Evolutionary conservation across 2,329 filamentous ascomycete species (phyloP).

Genomic region (Bipolaris victoriae): DNA sequence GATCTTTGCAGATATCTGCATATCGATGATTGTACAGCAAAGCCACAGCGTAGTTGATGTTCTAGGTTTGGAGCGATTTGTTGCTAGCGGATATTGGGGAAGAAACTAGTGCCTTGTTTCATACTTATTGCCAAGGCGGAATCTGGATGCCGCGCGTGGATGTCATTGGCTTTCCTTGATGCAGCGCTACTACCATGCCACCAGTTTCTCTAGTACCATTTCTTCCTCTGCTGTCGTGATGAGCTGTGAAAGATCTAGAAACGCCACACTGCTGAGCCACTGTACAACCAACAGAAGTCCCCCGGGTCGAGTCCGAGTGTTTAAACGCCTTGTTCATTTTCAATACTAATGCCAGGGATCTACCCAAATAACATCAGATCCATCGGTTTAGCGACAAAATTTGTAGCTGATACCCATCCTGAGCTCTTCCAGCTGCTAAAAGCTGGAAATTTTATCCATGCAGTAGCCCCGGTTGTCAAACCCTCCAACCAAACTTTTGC

Average conservation of each 20-base stretch:
- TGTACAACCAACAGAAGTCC: background rate
- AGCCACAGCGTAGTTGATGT: background rate
- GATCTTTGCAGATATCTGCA: conserved; percentile 5
- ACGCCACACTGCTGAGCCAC: background rate
- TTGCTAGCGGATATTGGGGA: background rate
- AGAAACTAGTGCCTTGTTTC: background rate
- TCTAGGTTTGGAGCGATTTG: background rate
- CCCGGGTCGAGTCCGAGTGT: background rate
- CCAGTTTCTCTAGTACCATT: conserved; percentile 1
- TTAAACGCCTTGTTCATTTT: background rate
- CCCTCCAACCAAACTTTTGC: background rate
- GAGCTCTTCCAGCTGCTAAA: background rate
- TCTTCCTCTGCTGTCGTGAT: background rate
- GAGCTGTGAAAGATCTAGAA: background rate
- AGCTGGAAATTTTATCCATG: background rate
- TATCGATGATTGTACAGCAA: background rate
- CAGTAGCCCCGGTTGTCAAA: background rate
- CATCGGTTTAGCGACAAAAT: background rate
- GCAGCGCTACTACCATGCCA: conserved; percentile 3
- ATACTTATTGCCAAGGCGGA: conserved; percentile 1
- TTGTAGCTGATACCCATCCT: conserved; percentile 2
- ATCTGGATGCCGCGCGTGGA: background rate
- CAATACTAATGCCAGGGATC: background rate
- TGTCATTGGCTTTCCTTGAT: background rate
- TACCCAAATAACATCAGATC: background rate